These are phyloP conservation scores for Trichosanthes truncata DNA, from an alignment of 306 rosid genomes.

Conservation along the genomic window DNA sequence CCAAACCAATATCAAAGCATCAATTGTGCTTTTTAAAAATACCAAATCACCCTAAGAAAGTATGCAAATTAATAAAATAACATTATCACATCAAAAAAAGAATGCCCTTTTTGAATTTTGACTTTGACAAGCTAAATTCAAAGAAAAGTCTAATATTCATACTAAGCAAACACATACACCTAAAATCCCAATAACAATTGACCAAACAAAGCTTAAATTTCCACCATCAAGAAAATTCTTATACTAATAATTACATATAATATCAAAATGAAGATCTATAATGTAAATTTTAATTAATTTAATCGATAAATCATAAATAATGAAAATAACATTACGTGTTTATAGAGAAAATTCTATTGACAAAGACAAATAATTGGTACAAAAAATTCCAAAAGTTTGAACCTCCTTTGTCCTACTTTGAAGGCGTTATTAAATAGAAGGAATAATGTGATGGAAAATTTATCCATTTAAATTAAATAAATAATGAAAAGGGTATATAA, in stretches of 20 bases:
- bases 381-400: too few relatives aligned
- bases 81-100: background rate
- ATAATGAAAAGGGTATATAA: background rate
- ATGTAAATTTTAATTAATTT: background rate
- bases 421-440: background rate
- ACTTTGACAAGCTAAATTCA: slow-evolving; percentile 1
- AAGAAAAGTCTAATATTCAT: background rate
- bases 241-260: background rate
- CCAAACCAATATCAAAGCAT: background rate
- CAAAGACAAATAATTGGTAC: background rate
- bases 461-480: background rate
- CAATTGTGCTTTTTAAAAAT: background rate
- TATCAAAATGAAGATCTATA: background rate
- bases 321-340: background rate
- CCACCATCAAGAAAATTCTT: background rate
- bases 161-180: background rate
- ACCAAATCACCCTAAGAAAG: background rate
- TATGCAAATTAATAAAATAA: background rate
- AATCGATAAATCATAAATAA: background rate
- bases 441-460: background rate
- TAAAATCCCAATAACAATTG: background rate
- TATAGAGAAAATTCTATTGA: background rate
- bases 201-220: background rate
- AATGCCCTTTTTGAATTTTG: background rate
- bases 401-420: background rate